Base-by-base conservation (phyloP, 441 rosid species). In the Capsella rubella region DNA sequence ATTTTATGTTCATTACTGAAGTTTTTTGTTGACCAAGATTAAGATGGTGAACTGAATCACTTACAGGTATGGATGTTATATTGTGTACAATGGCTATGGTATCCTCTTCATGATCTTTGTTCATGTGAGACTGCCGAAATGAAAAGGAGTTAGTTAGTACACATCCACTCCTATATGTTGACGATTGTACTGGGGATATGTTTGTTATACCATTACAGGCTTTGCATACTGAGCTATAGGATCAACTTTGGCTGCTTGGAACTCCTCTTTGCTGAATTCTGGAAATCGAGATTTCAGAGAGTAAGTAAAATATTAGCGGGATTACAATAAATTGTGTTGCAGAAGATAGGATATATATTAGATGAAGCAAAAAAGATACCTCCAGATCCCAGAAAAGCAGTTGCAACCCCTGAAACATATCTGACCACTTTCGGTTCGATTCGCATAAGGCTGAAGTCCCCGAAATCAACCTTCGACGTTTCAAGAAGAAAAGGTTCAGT, bases 341-440 rank as follows among this genome's bases (percentile, higher is more conserved):
- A 73, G 31, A 54, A 21, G 45, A 29, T 4, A 73, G 31, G 13
- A 16, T 35, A 73, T 45, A 71, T 47, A 57, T 27, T 45, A 65
- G 69, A 56, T 68, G 52, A 71, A 46, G 57, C 8, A 21, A 34
- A 62, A 31, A 10, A 70, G 74, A 75, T 12, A 94, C 97, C 98
- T 89, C 97, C 97, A 11, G 97, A 91, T 79, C 97, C 91, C 64
- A 91, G 85, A 66, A 87, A 84, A 74, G 99, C 93, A 57, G 97
- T 87, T 58, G 97, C 97, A 61, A 89, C 86, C 54, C 97, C 99
- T 35, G 95, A 90, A 7, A 92, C 94, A 75, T 86, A 94, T 75
- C 90, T 82, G 75, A 91, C 91, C 61, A 81, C 83, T 71, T 83
- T 94, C 34, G 97, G 97, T 81, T 89, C 86, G 18, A 94, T 85